These are phyloP conservation scores for Metschnikowia gruessii DNA, from an alignment of 805 yeast species.

Conservation along the genomic window DNA sequence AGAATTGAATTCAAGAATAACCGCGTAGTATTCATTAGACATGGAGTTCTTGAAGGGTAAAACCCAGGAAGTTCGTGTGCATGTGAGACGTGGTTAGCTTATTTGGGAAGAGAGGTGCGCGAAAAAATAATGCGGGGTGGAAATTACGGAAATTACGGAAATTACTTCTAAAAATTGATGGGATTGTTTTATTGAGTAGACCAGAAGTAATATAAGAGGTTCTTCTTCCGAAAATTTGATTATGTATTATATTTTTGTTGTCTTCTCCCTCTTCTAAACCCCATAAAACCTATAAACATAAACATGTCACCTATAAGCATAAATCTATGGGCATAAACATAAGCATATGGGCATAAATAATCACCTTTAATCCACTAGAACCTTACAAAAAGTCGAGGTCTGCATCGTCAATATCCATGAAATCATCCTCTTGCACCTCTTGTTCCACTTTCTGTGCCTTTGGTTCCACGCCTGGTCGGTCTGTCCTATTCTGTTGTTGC, in stretches of 20 bases:
- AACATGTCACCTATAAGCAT: too few species aligned
- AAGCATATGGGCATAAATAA: too few species aligned
- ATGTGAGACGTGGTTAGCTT: not conserved
- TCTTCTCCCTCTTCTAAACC: too few species aligned
- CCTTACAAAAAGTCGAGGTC: slow-evolving; percentile 35
- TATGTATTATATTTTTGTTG: too few species aligned
- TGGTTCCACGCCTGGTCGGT: slow-evolving; percentile 15
- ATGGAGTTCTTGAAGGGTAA: slow-evolving; percentile 4
- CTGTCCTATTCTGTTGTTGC: slow-evolving; percentile 38
- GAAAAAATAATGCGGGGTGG: too few species aligned
- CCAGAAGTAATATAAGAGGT: not conserved
- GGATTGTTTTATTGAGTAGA: too few species aligned
- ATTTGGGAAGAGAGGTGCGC: too few species aligned
- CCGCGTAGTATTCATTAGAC: slow-evolving; percentile 22
- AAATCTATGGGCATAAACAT: too few species aligned
- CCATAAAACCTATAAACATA: too few species aligned
- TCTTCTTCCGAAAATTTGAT: too few species aligned
- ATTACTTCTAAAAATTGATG: too few species aligned
- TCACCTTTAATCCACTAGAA: not conserved
- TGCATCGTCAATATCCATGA: slow-evolving; percentile 47
- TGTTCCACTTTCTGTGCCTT: slow-evolving; percentile 1
- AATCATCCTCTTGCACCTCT: slow-evolving; percentile 33
- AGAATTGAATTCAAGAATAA: slow-evolving; percentile 17
- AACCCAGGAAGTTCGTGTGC: not conserved
- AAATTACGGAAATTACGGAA: too few species aligned